phyloP scores from a whole-genome alignment of 83 land plant species.

The Picea abies region DNA sequence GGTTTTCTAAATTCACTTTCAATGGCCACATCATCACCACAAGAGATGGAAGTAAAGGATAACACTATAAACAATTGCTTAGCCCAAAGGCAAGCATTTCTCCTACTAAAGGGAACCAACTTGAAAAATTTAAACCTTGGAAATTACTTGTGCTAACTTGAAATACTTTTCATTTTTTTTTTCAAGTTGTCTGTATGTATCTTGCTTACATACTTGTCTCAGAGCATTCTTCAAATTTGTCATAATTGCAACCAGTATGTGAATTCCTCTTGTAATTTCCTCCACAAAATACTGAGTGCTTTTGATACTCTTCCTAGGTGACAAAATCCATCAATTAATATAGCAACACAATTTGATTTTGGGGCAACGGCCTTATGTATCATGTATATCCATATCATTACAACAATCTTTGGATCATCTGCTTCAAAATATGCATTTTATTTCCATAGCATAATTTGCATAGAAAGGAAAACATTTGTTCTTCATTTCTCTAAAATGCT shows the following conservation, averaged over 20 bases:
- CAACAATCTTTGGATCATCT: conserved; percentile 19
- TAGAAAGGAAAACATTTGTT: conserved; percentile 11
- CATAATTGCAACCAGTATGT: conserved; percentile 7
- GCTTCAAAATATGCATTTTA: conserved; percentile 7
- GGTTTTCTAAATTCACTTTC: too few species aligned
- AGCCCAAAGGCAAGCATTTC: too few species aligned
- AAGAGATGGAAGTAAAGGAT: too few species aligned
- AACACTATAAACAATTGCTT: too few species aligned
- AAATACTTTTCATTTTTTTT: background rate
- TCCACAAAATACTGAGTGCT: conserved; percentile 17
- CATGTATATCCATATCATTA: conserved; percentile 15
- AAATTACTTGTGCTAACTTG: too few species aligned
- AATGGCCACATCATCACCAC: too few species aligned
- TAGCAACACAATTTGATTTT: conserved; percentile 14
- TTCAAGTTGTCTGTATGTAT: conserved; percentile 6
- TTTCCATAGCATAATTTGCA: conserved; percentile 17
- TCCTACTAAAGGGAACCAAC: too few species aligned
- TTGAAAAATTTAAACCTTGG: too few species aligned
- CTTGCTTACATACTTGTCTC: conserved; percentile 7
- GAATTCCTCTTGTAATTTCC: conserved; percentile 11
- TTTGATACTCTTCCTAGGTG: conserved; percentile 18
- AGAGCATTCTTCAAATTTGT: conserved; percentile 21
- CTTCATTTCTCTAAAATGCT: conserved; percentile 19
- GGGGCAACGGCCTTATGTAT: background rate
- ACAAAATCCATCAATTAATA: conserved; percentile 16